phyloP scores from a whole-genome alignment of 164 flowering plant species.

The Houttuynia cordata region DNA sequence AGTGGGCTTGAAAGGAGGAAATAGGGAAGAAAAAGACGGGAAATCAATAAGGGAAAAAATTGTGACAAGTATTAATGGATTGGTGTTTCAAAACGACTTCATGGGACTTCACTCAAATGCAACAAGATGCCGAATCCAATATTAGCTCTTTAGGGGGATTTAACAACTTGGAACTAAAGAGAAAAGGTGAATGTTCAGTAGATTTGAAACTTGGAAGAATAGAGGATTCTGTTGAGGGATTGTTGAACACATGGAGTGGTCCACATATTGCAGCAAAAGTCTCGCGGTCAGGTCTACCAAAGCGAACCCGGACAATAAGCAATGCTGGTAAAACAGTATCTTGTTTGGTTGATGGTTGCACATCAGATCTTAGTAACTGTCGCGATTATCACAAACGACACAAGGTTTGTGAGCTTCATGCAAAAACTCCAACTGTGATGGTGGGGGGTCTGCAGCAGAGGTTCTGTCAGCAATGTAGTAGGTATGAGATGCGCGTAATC shows the following conservation, averaged over 20 bases:
- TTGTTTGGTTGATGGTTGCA: slow-evolving; percentile 76
- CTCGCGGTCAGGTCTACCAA: slow-evolving; percentile 30
- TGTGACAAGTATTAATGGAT: slow-evolving; percentile 25
- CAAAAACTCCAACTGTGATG: slow-evolving; percentile 58
- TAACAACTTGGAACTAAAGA: slow-evolving; percentile 12
- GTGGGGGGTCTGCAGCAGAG: slow-evolving; percentile 61
- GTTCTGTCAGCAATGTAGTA: slow-evolving; percentile 90
- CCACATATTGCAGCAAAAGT: slow-evolving; percentile 14
- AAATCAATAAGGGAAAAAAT: slow-evolving; percentile 3
- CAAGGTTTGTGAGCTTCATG: slow-evolving; percentile 77
- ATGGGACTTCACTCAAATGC: slow-evolving; percentile 19
- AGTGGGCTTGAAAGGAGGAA: not conserved
- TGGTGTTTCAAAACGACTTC: slow-evolving; percentile 44
- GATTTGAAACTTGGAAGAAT: slow-evolving; percentile 19
- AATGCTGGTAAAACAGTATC: slow-evolving; percentile 28
- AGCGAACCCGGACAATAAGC: slow-evolving; percentile 41
- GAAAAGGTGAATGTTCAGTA: slow-evolving; percentile 27
- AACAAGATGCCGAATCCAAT: not conserved
- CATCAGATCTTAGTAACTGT: slow-evolving; percentile 61
- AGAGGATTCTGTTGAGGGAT: slow-evolving; percentile 36
- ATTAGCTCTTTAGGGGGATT: not conserved
- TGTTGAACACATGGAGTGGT: slow-evolving; percentile 16
- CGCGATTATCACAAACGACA: slow-evolving; percentile 79
- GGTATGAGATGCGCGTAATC: slow-evolving; percentile 21
- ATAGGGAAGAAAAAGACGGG: not conserved